Evolutionary conservation across 148 eudicot species (phyloP), one percentile per base, ranked within the genome.

Genomic region (Camellia lanceoleosa): DNA sequence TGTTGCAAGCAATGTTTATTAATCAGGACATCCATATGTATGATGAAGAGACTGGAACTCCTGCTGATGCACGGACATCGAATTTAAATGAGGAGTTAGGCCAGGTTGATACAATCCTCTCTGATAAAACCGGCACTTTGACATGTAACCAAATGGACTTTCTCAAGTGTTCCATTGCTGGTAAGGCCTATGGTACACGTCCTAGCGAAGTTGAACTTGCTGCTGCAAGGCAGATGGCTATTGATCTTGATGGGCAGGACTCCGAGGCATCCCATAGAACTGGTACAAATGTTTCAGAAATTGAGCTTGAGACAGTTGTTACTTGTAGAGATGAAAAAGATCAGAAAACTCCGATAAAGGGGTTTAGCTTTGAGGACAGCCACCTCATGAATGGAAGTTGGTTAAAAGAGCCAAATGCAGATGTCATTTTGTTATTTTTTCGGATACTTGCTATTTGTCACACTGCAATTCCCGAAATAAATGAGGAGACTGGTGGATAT

Each of bases 71-170:
- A 10, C 83, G 98, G 74, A 96, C 99, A 20, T 96, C 99, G 10
- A 96, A 93, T 80, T 82, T 96, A 74, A 96, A 96, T 76, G 98
- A 96, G 91, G 99, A 96, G 83, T 83, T 96, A 64, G 99, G 98
- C 14, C 94, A 92, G 82, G 98, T 96, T 63, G 99, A 96, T 60
- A 96, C 99, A 0, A 93, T 96, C 70, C 92, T 96, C 41, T 96
- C 98, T n/a, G 99, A 96, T 80, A 96, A 96, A 93, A 96, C 99
- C 3, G 98, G 99, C 14, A 93, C 99, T 54, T 90, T 96, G 85
- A 96, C 99, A 12, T 96, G 98, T 79, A 93, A 96, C 78, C 97
- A 93, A 46, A 96, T 96, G 99, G 95, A 96, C 74, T 96, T 96
- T 68, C 91, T 96, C 64, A 93, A 96, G 84, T 93, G 99, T 83